These are phyloP conservation scores for Lithohypha guttulata DNA, from an alignment of 2,329 filamentous ascomycete species.

Conservation along the genomic window DNA sequence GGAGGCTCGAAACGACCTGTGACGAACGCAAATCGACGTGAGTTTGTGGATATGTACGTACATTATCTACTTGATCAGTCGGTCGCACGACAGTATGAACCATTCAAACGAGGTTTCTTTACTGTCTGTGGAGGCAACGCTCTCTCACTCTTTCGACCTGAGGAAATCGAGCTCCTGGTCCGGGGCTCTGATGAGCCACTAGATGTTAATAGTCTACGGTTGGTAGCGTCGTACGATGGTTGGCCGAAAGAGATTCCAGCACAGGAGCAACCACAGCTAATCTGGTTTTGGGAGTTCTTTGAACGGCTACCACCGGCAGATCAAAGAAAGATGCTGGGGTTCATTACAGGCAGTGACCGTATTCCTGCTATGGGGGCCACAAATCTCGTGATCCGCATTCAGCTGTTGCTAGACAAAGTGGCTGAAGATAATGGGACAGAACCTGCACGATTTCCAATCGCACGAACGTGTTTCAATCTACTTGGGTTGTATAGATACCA, in stretches of 20 bases:
- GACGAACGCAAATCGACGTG: constrained; percentile 70
- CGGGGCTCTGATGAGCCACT: constrained; percentile 74
- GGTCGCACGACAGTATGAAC: constrained; percentile 74
- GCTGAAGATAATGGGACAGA: constrained; percentile 33
- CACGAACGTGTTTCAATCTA: constrained; percentile 84
- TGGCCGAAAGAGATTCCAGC: constrained; percentile 47
- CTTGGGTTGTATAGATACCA: constrained; percentile 65
- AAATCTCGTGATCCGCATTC: constrained; percentile 54
- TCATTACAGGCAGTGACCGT: constrained; percentile 82
- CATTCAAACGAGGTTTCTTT: constrained; percentile 89
- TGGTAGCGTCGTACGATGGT: constrained; percentile 71
- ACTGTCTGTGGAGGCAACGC: constrained; percentile 85
- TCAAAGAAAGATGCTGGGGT: constrained; percentile 69
- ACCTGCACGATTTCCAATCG: constrained; percentile 64
- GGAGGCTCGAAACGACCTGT: constrained; percentile 65
- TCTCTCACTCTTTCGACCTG: constrained; percentile 72
- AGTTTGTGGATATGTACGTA: constrained; percentile 80
- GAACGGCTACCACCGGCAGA: constrained; percentile 51
- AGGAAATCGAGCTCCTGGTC: constrained; percentile 83
- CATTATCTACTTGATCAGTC: constrained; percentile 67
- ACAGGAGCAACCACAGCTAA: constrained; percentile 56
- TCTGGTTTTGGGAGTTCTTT: constrained; percentile 86
- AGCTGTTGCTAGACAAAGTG: constrained; percentile 16
- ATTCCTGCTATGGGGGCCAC: constrained; percentile 81
- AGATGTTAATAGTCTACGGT: constrained; percentile 63